Evolutionary conservation across 2,329 filamentous ascomycete species (phyloP).

Genomic region (Pyrenophora graminea): DNA sequence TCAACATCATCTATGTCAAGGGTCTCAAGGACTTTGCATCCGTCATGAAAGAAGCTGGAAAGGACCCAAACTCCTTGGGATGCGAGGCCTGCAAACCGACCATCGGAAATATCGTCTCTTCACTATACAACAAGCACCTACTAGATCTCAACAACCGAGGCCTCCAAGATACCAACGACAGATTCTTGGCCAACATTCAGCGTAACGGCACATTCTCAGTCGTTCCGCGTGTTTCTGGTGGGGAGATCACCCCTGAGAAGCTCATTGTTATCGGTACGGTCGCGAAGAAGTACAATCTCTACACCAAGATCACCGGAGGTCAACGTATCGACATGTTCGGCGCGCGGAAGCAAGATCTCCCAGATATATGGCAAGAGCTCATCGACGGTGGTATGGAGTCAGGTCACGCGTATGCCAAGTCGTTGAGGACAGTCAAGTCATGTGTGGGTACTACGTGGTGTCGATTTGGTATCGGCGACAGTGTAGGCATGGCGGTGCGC

Average conservation of each 20-base stretch:
- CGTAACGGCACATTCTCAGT: conserved; percentile 90
- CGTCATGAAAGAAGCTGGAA: conserved; percentile 79
- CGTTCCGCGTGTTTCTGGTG: conserved; percentile 78
- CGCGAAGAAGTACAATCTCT: conserved; percentile 80
- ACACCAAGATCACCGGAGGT: conserved; percentile 90
- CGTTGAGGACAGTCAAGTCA: conserved; percentile 84
- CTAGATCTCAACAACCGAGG: conserved; percentile 72
- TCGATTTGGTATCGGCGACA: conserved; percentile 84
- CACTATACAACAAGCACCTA: conserved; percentile 81
- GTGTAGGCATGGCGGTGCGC: conserved; percentile 85
- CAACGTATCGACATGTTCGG: conserved; percentile 94
- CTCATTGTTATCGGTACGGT: conserved; percentile 82
- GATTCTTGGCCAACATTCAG: conserved; percentile 87
- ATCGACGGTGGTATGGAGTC: conserved; percentile 87
- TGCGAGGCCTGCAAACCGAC: conserved; percentile 88
- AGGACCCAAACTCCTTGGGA: conserved; percentile 71
- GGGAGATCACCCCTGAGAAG: conserved; percentile 86
- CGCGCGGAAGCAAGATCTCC: conserved; percentile 82
- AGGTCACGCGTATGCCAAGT: conserved; percentile 89
- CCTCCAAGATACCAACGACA: conserved; percentile 88
- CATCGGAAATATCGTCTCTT: conserved; percentile 78
- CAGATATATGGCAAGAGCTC: conserved; percentile 79
- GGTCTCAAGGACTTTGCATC: conserved; percentile 71
- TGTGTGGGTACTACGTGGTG: conserved; percentile 94
- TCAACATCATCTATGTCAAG: conserved; percentile 85